Evolutionary conservation across 2,329 filamentous ascomycete genomes (phyloP).

Genomic region (Knoxdaviesia proteae): DNA sequence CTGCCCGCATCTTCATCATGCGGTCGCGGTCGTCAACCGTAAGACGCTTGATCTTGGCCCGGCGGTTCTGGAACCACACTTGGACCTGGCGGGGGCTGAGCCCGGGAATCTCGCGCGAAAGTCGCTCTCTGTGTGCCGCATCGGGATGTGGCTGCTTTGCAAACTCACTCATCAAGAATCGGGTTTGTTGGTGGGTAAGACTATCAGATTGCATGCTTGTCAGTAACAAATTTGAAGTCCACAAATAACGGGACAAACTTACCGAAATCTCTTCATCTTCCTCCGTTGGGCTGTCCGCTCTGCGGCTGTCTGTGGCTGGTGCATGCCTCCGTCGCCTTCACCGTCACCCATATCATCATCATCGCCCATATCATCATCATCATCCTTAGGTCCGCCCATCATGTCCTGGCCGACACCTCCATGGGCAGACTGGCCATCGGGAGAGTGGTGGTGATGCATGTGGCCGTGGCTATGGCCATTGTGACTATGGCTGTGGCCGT

Average conservation of each 20-base stretch:
- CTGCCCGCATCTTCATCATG: constrained; percentile 52
- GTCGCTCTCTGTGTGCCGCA: constrained; percentile 67
- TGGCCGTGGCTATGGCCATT: no score
- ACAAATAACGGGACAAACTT: constrained; percentile 7
- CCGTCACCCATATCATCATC: constrained; percentile 28
- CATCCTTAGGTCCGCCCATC: constrained; percentile 16
- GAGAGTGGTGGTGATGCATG: no score
- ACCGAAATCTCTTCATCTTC: constrained; percentile 69
- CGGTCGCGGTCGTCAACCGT: constrained; percentile 49
- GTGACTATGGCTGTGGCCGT: not conserved
- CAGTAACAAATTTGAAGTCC: not conserved
- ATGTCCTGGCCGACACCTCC: no score
- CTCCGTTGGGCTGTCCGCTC: constrained; percentile 35
- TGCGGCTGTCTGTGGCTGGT: constrained; percentile 28
- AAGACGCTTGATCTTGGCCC: constrained; percentile 51
- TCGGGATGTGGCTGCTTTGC: constrained; percentile 87
- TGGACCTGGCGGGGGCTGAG: constrained; percentile 84
- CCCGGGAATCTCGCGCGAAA: constrained; percentile 79
- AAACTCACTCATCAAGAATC: constrained; percentile 93
- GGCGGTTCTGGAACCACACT: constrained; percentile 88
- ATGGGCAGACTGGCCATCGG: no score
- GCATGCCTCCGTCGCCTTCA: constrained; percentile 8
- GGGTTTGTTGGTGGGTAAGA: constrained; percentile 89
- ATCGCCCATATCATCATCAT: constrained; percentile 29
- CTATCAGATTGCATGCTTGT: constrained; percentile 20